Evolutionary conservation across 179 eudicot genomes (phyloP).

Genomic region (Nepenthes alata): DNA sequence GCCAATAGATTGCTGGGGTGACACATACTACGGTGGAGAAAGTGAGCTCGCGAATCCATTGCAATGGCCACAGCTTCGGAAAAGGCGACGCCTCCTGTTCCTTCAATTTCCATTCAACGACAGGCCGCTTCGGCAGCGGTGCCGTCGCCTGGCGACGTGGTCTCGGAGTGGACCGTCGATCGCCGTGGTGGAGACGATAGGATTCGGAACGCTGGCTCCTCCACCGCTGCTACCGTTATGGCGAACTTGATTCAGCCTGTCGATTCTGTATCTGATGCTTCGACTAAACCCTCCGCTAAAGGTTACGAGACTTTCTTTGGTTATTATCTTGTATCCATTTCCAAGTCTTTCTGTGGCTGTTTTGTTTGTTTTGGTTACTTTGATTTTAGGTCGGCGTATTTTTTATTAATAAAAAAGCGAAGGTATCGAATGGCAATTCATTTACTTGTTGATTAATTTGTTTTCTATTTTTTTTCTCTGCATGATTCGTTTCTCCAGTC

Average conservation of each 20-base stretch:
- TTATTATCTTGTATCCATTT: not conserved
- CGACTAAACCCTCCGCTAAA: conserved; percentile 26
- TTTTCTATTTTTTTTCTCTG: too few species aligned
- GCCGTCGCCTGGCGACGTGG: not conserved
- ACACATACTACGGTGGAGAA: conserved; percentile 33
- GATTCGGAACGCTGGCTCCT: not conserved
- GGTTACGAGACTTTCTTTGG: conserved; percentile 13
- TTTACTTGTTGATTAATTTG: too few species aligned
- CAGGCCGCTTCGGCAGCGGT: not conserved
- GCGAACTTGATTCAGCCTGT: conserved; percentile 24
- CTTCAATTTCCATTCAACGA: too few species aligned
- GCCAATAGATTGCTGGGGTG: conserved; percentile 34
- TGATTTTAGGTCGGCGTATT: not conserved
- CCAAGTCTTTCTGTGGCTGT: not conserved
- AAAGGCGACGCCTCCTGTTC: conserved; percentile 26
- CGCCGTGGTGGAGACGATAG: conserved; percentile 10
- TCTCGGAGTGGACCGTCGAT: conserved; percentile 1
- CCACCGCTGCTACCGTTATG: conserved; percentile 13
- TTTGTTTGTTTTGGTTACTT: not conserved
- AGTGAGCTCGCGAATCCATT: conserved; percentile 44
- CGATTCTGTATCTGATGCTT: conserved; percentile 12
- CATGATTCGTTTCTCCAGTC: too few species aligned
- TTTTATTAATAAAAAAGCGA: too few species aligned
- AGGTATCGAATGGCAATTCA: too few species aligned
- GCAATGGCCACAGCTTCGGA: conserved; percentile 58